Evolutionary conservation across 164 flowering plant species (phyloP).

Genomic region (Euptelea pleiosperma): DNA sequence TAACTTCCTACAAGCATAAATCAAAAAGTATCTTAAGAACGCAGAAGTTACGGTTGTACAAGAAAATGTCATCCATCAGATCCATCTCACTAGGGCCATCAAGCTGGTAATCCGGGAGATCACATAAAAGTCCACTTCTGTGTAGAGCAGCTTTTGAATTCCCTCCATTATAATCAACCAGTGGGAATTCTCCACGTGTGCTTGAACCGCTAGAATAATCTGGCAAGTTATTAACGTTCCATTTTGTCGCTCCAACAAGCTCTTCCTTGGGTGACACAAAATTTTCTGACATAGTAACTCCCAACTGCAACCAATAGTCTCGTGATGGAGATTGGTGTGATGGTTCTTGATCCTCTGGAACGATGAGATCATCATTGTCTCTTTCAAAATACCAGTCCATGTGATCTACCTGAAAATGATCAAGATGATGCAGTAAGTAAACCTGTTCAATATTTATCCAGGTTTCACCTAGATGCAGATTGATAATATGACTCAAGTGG

Average conservation of each 20-base stretch:
- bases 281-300: constrained; percentile 7
- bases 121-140: constrained; percentile 9
- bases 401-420: constrained; percentile 1
- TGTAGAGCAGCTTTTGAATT: constrained; percentile 17
- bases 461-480: not conserved
- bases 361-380: constrained; percentile 22
- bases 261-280: constrained; percentile 16
- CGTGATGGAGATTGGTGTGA: constrained; percentile 22
- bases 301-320: constrained; percentile 30
- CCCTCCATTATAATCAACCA: constrained; percentile 4
- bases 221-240: no score
- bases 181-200: constrained; percentile 12
- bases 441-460: not conserved
- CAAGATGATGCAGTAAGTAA: not conserved
- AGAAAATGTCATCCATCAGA: constrained; percentile 41
- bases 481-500: no score
- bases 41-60: constrained; percentile 48
- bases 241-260: constrained; percentile 8
- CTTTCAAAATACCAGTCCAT: constrained; percentile 39
- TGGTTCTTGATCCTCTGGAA: constrained; percentile 21
- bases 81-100: constrained; percentile 23
- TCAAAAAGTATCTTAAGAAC: constrained; percentile 33
- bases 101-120: constrained; percentile 26
- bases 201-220: constrained; percentile 19
- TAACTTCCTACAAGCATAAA: constrained; percentile 31